These are phyloP conservation scores for Lecanicillium sp. DNA, from an alignment of 2,329 filamentous ascomycete genomes.

Conservation along the genomic window DNA sequence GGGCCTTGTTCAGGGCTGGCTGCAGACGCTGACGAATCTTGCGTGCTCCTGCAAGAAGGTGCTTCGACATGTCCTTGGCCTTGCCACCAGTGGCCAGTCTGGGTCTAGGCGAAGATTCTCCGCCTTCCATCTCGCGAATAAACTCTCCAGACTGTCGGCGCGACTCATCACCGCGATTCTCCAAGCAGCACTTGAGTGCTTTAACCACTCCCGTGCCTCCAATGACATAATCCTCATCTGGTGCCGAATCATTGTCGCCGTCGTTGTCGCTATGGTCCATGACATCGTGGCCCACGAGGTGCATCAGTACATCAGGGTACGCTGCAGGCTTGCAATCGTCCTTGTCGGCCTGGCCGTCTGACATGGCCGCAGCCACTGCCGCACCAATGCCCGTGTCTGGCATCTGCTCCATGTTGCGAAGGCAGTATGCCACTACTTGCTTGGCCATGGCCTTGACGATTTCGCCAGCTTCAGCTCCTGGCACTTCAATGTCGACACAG, in stretches of 20 bases:
- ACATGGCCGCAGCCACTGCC: constrained; percentile 33
- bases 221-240: constrained; percentile 92
- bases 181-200: constrained; percentile 81
- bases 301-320: constrained; percentile 75
- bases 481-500: constrained; percentile 86
- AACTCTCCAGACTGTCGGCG: constrained; percentile 44
- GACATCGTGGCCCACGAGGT: constrained; percentile 69
- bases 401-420: constrained; percentile 80
- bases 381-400: constrained; percentile 56
- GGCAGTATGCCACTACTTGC: constrained; percentile 88
- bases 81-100: constrained; percentile 42
- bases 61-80: constrained; percentile 89
- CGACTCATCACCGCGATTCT: constrained; percentile 63
- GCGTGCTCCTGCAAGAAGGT: constrained; percentile 75
- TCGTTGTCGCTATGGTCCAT: constrained; percentile 38
- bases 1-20: constrained; percentile 68
- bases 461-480: constrained; percentile 72
- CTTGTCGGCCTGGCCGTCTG: constrained; percentile 25
- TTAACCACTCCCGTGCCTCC: constrained; percentile 93
- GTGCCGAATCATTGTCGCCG: constrained; percentile 60
- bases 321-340: constrained; percentile 21
- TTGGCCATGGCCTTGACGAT: constrained; percentile 87
- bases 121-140: constrained; percentile 42
- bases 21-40: constrained; percentile 81
- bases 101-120: constrained; percentile 33